Base-by-base conservation (phyloP, 306 rosid species). In the Corylus americana region DNA sequence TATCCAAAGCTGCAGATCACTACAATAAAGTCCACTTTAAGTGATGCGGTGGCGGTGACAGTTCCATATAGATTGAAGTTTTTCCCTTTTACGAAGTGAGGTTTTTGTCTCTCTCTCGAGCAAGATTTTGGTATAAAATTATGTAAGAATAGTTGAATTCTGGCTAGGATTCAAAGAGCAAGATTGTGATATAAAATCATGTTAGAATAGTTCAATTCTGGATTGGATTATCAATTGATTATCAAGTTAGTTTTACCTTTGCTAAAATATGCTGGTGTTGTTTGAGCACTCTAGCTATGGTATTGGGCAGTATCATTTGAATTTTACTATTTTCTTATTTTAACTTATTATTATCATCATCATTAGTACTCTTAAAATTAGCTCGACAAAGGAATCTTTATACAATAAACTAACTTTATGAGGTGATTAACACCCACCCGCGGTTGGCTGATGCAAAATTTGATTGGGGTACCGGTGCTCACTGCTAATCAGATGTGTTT, bases 1-100 rank as follows among this genome's bases (percentile, higher is more conserved):
- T 93, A 78, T 89, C 98, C 83, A 93, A 90, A 88, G 99, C 97
- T 72, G 98, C 97, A 37, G 99, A 95, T 82, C 87, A 88, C 82
- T 91, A 88, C 95, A 93, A 87, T 85, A 93, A 85, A 78, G 76
- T 76, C 85, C 80, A 86, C 83, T 77, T 91, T 74, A 82, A 86
- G 59, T 80, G 78, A 88, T 29, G 75, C 68, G 73, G 72, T 27
- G 59, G 75, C 68, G 73, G 72, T 27, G 59, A 53, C 70, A 76
- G 53, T 71, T 71, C 78, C 44, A 74, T 49, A 57, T 61, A 37
- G 48, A 25, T 53, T 31, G 22, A 31, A 8, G 8, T 7, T 45
- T 57, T 78, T 62, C 22, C 67, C 3, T 7, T 13, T 51, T 39
- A 31, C 63, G 2, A 35, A 67, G 55, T 61, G 47, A 67, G 54